These are phyloP conservation scores for Hypoxylon sp. DNA, from an alignment of 2,329 filamentous ascomycete species.

Conservation along the genomic window DNA sequence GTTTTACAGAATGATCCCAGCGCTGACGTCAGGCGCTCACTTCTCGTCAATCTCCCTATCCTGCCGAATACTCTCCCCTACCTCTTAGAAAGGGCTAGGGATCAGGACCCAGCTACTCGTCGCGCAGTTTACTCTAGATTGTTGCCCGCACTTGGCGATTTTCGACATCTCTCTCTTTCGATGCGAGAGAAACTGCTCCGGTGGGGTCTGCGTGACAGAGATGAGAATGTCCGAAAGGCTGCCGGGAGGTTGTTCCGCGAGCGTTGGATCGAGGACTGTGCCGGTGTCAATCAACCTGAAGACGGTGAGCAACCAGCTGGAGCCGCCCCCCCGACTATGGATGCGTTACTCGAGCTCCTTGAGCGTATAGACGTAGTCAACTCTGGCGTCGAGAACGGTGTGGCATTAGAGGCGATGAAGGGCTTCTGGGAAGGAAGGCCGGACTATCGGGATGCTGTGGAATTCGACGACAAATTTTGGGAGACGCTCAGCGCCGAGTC, in stretches of 20 bases:
- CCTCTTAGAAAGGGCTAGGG: constrained; percentile 90
- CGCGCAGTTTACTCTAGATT: constrained; percentile 89
- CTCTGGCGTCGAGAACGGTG: constrained; percentile 89
- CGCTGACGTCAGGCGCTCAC: constrained; percentile 89
- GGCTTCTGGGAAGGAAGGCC: constrained; percentile 96
- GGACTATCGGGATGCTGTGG: constrained; percentile 81
- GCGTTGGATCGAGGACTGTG: constrained; percentile 98
- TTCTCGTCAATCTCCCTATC: constrained; percentile 92
- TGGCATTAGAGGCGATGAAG: constrained; percentile 93
- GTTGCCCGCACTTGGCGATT: constrained; percentile 91
- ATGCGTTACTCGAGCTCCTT: constrained; percentile 89
- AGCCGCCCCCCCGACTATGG: constrained; percentile 76
- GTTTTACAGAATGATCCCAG: constrained; percentile 94
- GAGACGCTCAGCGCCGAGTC: constrained; percentile 86
- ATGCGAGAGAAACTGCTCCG: constrained; percentile 96
- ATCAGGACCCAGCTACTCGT: constrained; percentile 87
- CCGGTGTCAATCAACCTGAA: constrained; percentile 73
- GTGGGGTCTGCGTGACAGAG: constrained; percentile 94
- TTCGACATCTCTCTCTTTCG: constrained; percentile 90
- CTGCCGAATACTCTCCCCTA: constrained; percentile 86
- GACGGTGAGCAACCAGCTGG: constrained; percentile 70
- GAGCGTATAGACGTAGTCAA: constrained; percentile 95
- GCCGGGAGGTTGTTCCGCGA: constrained; percentile 91
- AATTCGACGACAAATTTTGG: constrained; percentile 83
- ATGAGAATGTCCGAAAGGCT: constrained; percentile 94